These are phyloP conservation scores for Panaeolus papilionaceus DNA, from an alignment of 768 basidiomycete species.

Conservation along the genomic window DNA sequence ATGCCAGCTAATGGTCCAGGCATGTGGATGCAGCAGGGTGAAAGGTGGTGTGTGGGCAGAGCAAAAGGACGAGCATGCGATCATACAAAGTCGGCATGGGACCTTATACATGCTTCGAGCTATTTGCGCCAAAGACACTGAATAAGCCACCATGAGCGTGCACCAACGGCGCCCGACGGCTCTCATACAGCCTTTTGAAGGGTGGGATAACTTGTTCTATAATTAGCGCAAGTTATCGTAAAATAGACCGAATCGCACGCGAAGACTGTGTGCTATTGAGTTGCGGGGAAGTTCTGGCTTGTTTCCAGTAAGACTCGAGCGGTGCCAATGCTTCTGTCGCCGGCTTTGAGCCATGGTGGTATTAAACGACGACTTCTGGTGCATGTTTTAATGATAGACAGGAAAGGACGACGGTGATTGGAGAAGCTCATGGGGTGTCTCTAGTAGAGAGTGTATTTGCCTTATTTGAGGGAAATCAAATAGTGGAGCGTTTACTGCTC, in stretches of 20 bases:
- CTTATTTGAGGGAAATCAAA: not conserved
- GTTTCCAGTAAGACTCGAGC: not conserved
- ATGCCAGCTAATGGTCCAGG: not conserved
- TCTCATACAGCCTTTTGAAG: constrained; percentile 9
- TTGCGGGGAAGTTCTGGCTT: not conserved
- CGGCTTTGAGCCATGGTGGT: not conserved
- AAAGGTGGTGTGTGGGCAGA: not conserved
- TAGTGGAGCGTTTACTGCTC: not conserved
- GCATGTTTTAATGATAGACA: not conserved
- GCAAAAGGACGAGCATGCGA: not conserved
- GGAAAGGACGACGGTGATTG: not conserved
- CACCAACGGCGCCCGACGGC: not conserved
- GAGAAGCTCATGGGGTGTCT: not conserved
- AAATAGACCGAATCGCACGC: not conserved
- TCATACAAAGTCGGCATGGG: not conserved
- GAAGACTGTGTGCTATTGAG: not conserved
- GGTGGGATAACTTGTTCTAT: not conserved
- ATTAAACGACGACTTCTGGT: not conserved
- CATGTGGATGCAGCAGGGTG: not conserved
- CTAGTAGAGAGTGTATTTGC: not conserved
- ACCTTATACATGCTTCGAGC: constrained; percentile 1
- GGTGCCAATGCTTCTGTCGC: not conserved
- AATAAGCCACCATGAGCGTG: not conserved
- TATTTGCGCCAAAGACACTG: constrained; percentile 1
- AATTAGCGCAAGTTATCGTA: not conserved